Base-by-base conservation (phyloP, 192 early-diverging fungal species). In the Funneliformis geosporum region DNA sequence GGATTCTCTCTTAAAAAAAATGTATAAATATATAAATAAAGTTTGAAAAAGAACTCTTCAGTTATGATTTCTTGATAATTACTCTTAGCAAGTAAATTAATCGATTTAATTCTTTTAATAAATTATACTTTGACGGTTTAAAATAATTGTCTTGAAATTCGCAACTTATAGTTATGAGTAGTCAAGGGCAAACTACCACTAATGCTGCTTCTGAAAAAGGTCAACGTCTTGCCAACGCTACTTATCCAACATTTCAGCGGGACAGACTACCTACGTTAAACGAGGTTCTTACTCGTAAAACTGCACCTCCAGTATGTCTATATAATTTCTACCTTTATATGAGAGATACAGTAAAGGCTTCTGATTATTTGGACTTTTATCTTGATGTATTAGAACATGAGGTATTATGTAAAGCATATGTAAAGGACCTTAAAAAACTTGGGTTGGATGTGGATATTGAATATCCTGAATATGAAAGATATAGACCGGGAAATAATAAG, bases 281-380 rank as follows among this genome's bases (percentile, higher is more conserved):
- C 44, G 88, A 93, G 79, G 91, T 92, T 18, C 86, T 94, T 14
- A 77, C 87, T 70, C 85, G 93, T 25, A 91, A 89, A 64, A 92
- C 92, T 1, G 76, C 84, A 40, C 91, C 90, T 10, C 93, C 93
- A 6, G 85, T 94, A 39, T 94, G 93, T 71, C 82, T 94, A 23
- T 93, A 88, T 74, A 93, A 93, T 77, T 94, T 89, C 82, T 94
- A 92, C 80, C 84, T 93, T 61, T 89, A 91, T 44, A 87, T 94
- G 85, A 82, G 91, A 39, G 92, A 93, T 72, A 82, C 87, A 64
- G 89, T 92, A 65, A 79, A 84, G 23, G 86, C 86, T 25, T 84
- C 89, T 40, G 92, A 92, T 80, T 88, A 92, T 72, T 86, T 94
- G 12, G 92, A 94, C 77, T 94, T 94, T 79, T 94, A 91, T 84